Evolutionary conservation across 306 rosid genomes (phyloP).

Genomic region (Sindora glabra): DNA sequence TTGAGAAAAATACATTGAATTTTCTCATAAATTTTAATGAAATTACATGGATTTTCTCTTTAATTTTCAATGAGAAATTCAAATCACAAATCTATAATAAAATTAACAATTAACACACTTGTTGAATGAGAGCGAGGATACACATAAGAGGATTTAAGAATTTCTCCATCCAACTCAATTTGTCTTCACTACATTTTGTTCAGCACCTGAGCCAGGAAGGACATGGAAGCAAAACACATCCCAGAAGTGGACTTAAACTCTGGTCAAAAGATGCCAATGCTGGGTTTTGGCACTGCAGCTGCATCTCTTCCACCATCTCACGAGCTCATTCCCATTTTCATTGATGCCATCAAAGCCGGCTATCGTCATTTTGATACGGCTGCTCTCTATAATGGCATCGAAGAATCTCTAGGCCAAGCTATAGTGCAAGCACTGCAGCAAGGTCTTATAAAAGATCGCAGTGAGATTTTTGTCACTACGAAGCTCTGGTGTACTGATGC

Average conservation of each 20-base stretch:
- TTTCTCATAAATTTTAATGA: too few species aligned
- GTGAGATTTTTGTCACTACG: constrained; percentile 45
- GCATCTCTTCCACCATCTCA: constrained; percentile 13
- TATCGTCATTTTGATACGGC: constrained; percentile 32
- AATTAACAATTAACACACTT: too few species aligned
- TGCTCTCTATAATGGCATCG: constrained; percentile 23
- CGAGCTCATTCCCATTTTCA: constrained; percentile 7
- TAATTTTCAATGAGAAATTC: too few species aligned
- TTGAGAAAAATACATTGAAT: too few species aligned
- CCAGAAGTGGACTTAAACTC: constrained; percentile 22
- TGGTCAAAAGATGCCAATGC: constrained; percentile 19
- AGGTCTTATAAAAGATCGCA: constrained; percentile 29
- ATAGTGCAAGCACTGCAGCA: constrained; percentile 22
- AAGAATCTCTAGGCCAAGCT: constrained; percentile 33
- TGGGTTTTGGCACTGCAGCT: constrained; percentile 25
- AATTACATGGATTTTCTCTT: too few species aligned
- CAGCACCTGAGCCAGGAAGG: too few species aligned
- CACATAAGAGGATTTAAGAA: too few species aligned
- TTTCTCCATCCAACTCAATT: too few species aligned
- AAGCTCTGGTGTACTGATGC: constrained; percentile 41
- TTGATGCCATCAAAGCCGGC: background rate
- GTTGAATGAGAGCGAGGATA: too few species aligned
- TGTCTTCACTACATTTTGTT: too few species aligned
- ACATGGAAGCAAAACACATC: constrained; percentile 13
- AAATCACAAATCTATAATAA: too few species aligned